A percentile compares a stretch with the other conserved stretches of the same genome.
phyloP scores from a whole-genome alignment of 2,329 filamentous ascomycete genomes.

The Tolypocladium sp. region DNA sequence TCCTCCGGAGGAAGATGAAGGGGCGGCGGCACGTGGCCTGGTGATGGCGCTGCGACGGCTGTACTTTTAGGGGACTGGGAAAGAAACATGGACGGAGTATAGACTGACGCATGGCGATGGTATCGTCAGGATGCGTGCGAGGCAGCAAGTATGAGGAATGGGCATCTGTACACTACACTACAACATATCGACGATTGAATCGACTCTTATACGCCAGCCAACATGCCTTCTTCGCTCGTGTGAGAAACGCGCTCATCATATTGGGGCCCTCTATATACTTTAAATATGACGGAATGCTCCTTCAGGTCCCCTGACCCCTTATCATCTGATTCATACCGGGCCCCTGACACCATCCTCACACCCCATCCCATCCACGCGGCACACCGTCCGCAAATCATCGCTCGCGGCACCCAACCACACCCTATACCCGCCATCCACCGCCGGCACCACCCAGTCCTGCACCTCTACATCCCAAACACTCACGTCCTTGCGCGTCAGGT shows the following conservation, averaged over 20 bases:
- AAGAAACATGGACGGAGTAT: neutral
- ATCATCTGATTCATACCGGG: neutral
- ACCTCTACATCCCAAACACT: conserved; percentile 61
- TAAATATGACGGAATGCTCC: neutral
- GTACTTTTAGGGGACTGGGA: neutral
- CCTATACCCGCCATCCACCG: conserved; percentile 24
- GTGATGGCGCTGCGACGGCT: conserved; percentile 5
- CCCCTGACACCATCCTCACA: conserved; percentile 13
- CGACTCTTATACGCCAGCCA: neutral
- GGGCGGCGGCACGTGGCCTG: conserved; percentile 34
- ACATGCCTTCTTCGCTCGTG: too few relatives aligned
- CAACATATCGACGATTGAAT: neutral
- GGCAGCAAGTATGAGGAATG: neutral
- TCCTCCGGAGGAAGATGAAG: conserved; percentile 43
- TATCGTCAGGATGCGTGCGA: neutral
- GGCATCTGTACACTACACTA: neutral
- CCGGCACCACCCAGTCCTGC: conserved; percentile 58
- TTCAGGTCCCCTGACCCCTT: too few relatives aligned
- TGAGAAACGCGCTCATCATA: too few relatives aligned
- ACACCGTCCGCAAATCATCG: conserved; percentile 21
- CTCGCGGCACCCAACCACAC: conserved; percentile 30
- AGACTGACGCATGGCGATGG: neutral
- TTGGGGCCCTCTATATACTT: neutral
- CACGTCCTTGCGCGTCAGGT: conserved; percentile 57
- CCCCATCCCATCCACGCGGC: conserved; percentile 16